phyloP scores from a whole-genome alignment of 148 eudicot genomes.

The Spergularia marina region DNA sequence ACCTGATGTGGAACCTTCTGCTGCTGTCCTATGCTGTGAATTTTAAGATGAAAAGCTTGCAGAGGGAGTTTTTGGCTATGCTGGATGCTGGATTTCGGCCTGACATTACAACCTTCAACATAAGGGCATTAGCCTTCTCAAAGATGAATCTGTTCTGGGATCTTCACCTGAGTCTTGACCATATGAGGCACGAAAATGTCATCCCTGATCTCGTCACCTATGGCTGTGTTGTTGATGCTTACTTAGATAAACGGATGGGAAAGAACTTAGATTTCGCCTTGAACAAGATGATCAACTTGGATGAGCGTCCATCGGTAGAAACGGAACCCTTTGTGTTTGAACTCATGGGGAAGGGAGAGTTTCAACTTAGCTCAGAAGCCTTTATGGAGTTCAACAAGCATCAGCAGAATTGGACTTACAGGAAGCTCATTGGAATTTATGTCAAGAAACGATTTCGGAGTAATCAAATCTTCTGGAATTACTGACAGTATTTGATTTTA shows the following conservation, averaged over 20 bases:
- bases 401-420: slow-evolving; percentile 67
- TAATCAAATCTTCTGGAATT: slow-evolving; percentile 90
- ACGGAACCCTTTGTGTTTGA: slow-evolving; percentile 75
- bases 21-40: slow-evolving; percentile 87
- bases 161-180: slow-evolving; percentile 81
- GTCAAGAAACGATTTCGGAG: slow-evolving; percentile 67
- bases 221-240: slow-evolving; percentile 92
- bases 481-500: slow-evolving; percentile 33
- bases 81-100: slow-evolving; percentile 71
- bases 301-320: slow-evolving; percentile 41
- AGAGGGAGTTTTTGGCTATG: slow-evolving; percentile 79
- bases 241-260: slow-evolving; percentile 69
- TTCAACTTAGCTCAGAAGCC: slow-evolving; percentile 66
- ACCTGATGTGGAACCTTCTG: slow-evolving; percentile 84
- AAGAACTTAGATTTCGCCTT: slow-evolving; percentile 73
- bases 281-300: slow-evolving; percentile 45
- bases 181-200: slow-evolving; percentile 69
- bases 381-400: slow-evolving; percentile 64
- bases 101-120: slow-evolving; percentile 73
- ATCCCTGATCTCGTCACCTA: slow-evolving; percentile 93
- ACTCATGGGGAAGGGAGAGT: slow-evolving; percentile 85
- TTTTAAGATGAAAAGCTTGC: slow-evolving; percentile 94
- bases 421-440: slow-evolving; percentile 56
- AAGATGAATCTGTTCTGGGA: slow-evolving; percentile 92
- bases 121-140: slow-evolving; percentile 72